These are phyloP conservation scores for Prunus yedoensis DNA, from an alignment of 331 rosid species.

Conservation along the genomic window DNA sequence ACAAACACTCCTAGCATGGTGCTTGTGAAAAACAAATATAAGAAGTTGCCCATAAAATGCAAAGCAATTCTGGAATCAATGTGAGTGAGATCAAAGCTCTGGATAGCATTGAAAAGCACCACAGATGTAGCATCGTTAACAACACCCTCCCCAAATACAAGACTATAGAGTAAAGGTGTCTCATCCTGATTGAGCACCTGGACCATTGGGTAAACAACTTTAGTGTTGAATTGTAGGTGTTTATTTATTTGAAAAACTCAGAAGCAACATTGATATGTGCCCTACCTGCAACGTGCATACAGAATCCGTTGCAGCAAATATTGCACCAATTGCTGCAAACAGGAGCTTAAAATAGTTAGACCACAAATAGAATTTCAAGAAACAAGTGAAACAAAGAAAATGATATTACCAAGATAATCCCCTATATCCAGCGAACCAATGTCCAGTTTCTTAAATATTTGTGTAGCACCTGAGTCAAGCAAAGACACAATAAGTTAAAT, in stretches of 20 bases:
- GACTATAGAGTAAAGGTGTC: constrained; percentile 95
- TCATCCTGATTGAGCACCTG: constrained; percentile 96
- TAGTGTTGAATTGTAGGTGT: constrained; percentile 17
- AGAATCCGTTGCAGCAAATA: constrained; percentile 98
- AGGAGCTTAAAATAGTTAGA: constrained; percentile 18
- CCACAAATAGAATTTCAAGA: constrained; percentile 20
- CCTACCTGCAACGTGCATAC: constrained; percentile 98
- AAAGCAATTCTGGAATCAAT: constrained; percentile 57
- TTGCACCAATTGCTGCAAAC: constrained; percentile 85
- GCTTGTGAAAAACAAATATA: constrained; percentile 75
- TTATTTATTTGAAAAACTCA: constrained; percentile 18
- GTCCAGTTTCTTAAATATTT: constrained; percentile 62
- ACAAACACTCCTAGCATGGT: constrained; percentile 86
- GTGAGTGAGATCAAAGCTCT: constrained; percentile 75
- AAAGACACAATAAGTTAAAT: constrained; percentile 6
- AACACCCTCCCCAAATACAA: constrained; percentile 97
- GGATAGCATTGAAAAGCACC: constrained; percentile 94
- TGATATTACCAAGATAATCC: constrained; percentile 69
- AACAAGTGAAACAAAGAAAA: constrained; percentile 1
- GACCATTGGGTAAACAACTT: constrained; percentile 31
- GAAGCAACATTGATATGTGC: constrained; percentile 7
- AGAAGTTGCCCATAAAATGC: constrained; percentile 69
- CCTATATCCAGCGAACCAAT: constrained; percentile 67
- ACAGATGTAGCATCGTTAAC: constrained; percentile 98
- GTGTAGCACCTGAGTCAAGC: constrained; percentile 66